Evolutionary conservation across 352 stramenopile genomes (phyloP), one percentile per base, ranked within the genome.

Genomic region (Globisporangium nunn): DNA sequence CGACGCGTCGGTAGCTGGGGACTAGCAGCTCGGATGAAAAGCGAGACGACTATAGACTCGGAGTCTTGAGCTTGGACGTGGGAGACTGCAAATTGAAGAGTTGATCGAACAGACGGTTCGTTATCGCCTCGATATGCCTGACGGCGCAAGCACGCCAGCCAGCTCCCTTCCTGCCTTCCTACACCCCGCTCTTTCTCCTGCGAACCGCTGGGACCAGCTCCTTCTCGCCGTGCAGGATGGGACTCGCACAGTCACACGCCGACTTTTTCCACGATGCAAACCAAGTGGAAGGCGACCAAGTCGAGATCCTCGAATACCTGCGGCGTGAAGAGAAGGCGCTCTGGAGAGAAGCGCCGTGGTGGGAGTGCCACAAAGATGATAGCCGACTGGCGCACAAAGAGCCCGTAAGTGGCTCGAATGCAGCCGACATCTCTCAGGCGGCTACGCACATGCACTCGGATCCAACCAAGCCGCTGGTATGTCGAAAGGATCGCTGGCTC

Each of bases 301-400:
- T 71, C 39, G 70, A 87, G 35, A 58, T 76, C 50, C 70, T 76
- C 39, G 58, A 67, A 30, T 72, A 81, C 52, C 40, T 87, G 30
- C 68, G 63, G 43, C 67, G 64, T 23, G 66, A 75, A 15, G 76
- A 87, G 47, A 67, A 66, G 23, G 60, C 56, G 5, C 56, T 81
- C 23, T 85, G 76, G 76, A 58, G 74, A 30, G 55, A 55, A 1
- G 49, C 58, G 11, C 74, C 74, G 0, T 67, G 61, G 64, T 83
- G 76, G 74, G 51, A 64, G 11, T 48, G 70, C 18, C 61, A 31
- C 0, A 14, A 48, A 29, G 33, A 8, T 30, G 28, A 12, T 6
- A 17, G 4, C 11, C 18, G 8, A 15, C 28, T 10, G 6, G 18
- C 40, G n/a, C n/a, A n/a, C 7, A 41, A 30, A 2, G 4, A 40